Evolutionary conservation across 441 rosid species (phyloP), one percentile per base, ranked within the genome.

Genomic region (Erysimum cheiri): DNA sequence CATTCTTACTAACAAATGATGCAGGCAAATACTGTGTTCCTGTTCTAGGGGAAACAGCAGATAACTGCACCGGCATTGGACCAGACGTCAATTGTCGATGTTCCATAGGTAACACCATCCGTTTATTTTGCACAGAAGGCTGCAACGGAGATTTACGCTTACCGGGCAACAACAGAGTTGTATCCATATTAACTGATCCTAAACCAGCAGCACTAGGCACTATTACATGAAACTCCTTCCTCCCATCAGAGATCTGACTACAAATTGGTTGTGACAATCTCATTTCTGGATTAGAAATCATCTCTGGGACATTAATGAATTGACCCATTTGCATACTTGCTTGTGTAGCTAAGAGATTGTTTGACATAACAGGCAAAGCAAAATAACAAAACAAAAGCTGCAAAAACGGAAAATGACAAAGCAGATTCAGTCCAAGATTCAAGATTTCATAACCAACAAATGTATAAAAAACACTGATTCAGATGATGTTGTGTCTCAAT

Each of bases 131-230:
- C 36, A 71, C 29, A 44, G 69, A 40, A 8, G 81, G 58, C 9
- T 82, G 92, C 77, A 72, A 67, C 3, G 83, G 81, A 26, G 85
- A 77, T 78, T 89, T 93, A 17, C 98, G 77, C 85, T 91, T 90
- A 55, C 22, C 74, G 3, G 81, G 73, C 1, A 78, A 44, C 69
- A 79, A 44, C 69, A 79, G 84, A 73, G 81, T 80, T 35, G 70
- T 65, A 40, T 71, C 80, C 40, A 60, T 66, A 62, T 57, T 73
- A 65, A 76, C 76, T 13, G 73, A 59, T 74, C 54, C 80, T 67
- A 73, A 54, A 70, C 35, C 77, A 49, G 77, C 76, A 71, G 67
- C 76, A 53, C 47, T 55, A n/a, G 81, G 73, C n/a, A 72, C 37
- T 17, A 60, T 72, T 50, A 74, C 50, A 67, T 70, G 71, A 67